Conservation (phyloP, 2,329 filamentous ascomycete genomes). For the Polytolypa hystricis region DNA sequence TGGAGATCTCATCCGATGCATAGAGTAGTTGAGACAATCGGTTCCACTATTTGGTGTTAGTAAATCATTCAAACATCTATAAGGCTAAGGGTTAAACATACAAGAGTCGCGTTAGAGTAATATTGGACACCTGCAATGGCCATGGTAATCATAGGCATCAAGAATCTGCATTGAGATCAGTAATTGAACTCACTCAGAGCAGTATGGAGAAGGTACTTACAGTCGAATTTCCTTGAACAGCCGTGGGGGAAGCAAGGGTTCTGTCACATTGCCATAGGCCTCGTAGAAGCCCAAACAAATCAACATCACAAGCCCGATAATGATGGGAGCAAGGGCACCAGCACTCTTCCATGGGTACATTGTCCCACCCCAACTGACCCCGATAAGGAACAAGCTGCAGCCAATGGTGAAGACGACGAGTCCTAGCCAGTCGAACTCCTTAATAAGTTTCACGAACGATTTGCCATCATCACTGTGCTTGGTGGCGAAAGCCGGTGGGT, state of each 20-base stretch:
- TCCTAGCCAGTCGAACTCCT: neutral
- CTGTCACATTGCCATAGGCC: neutral
- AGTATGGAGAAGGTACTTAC: no score
- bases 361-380: neutral
- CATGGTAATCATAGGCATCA: no score
- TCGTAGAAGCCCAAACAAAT: neutral
- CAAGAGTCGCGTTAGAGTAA: no score
- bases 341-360: neutral
- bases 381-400: neutral
- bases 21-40: no score
- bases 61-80: no score
- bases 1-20: no score
- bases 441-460: neutral
- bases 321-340: neutral
- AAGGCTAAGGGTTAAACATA: no score
- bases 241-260: neutral
- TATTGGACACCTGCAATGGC: no score
- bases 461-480: neutral
- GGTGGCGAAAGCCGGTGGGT: neutral
- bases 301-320: neutral
- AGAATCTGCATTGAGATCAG: no score
- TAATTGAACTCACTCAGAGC: no score
- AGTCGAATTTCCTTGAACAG: neutral
- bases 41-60: no score
- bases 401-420: neutral